Base-by-base conservation (phyloP, 2,329 filamentous ascomycete species). In the Proliferodiscus dingleyae region DNA sequence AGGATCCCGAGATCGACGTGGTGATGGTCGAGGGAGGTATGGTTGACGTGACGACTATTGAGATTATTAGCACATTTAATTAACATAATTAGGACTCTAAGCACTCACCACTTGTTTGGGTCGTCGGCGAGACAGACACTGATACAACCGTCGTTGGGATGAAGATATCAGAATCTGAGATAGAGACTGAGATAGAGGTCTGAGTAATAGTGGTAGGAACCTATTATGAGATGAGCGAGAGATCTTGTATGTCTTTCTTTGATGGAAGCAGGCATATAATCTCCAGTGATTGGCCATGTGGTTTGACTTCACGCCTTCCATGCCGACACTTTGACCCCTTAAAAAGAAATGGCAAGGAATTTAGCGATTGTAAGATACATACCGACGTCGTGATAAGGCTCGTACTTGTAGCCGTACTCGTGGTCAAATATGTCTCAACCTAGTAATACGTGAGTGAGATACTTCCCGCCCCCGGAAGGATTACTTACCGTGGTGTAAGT, bases 11-110 rank as follows among this genome's bases (percentile, higher is more conserved):
- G 10, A 28, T 40, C 24, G 48, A 41, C 10, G 40, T 47, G 19
- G 19, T 41, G 3, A 45, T 50, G n/a, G 43, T 49, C 4, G 41
- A 23, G 10, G 32, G 29, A 4, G 22, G 23, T 4, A 41, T 41
- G 1, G 16, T 11, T 10, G 21, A 29, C 3, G 38, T 41, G 15
- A 28, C 15, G n/a, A 41, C 38, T 10, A n/a, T 48, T 2, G 37
- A 50, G 15, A 49, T 18, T n/a, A 49, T 56, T 5, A 40, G 22
- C 3, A 15, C 48, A n/a, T 42, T 40, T 3, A 51, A 29, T 11
- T 39, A 46, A 11, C n/a, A n/a, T n/a, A n/a, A n/a, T n/a, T n/a
- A n/a, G n/a, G n/a, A n/a, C n/a, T n/a, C n/a, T n/a, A n/a, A n/a
- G n/a, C n/a, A n/a, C n/a, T n/a, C n/a, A 16, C 19, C 9, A 45